Conservation (phyloP, 768 basidiomycete genomes). For the Trametes gibbosa region DNA sequence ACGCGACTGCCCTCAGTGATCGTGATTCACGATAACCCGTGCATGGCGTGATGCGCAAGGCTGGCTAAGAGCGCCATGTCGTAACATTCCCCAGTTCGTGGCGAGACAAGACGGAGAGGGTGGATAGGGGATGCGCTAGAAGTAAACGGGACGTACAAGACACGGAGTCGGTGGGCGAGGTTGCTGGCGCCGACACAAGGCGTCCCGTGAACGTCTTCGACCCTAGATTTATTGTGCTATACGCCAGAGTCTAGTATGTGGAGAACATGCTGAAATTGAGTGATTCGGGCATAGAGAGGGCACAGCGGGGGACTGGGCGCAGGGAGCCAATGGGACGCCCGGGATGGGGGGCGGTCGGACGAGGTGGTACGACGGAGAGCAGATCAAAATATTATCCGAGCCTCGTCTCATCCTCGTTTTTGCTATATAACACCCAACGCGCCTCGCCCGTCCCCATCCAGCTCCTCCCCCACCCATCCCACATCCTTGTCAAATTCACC, state of each 20-base stretch:
- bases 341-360: background rate
- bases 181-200: background rate
- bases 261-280: background rate
- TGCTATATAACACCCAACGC: slow-evolving; percentile 20
- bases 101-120: background rate
- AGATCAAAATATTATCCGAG: slow-evolving; percentile 25
- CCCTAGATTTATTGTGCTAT: background rate
- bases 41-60: slow-evolving; percentile 9
- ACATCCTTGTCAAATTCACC: slow-evolving; percentile 1
- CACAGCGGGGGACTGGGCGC: background rate
- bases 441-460: slow-evolving; percentile 5
- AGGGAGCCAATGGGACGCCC: slow-evolving; percentile 6
- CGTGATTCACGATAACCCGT: background rate
- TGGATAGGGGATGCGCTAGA: background rate
- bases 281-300: background rate
- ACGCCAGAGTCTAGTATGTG: background rate
- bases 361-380: slow-evolving; percentile 28
- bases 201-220: background rate
- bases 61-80: background rate
- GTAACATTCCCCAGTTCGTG: background rate
- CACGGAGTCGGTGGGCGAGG: background rate
- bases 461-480: slow-evolving; percentile 15
- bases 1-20: background rate
- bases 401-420: slow-evolving; percentile 27
- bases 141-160: slow-evolving; percentile 17